These are phyloP conservation scores for Aspergillus coremiiformis DNA, from an alignment of 495 filamentous ascomycete species.

Conservation along the genomic window DNA sequence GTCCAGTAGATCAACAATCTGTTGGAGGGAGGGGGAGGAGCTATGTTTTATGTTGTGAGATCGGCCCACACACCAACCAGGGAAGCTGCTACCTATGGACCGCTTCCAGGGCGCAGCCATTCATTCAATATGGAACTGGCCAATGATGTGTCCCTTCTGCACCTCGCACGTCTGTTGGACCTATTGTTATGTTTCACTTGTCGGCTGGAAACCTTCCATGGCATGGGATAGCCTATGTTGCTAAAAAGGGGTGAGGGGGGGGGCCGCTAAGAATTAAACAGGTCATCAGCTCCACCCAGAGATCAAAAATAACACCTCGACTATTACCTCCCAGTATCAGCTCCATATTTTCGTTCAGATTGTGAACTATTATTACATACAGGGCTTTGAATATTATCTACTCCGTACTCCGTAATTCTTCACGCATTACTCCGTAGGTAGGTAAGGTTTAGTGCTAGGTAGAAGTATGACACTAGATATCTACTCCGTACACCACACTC, in stretches of 20 bases:
- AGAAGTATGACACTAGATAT: too few relatives aligned
- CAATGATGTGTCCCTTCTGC: conserved; percentile 18
- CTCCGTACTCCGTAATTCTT: too few relatives aligned
- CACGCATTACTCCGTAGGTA: too few relatives aligned
- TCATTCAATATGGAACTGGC: conserved; percentile 13
- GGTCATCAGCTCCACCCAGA: conserved; percentile 7
- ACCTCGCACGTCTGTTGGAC: conserved; percentile 17
- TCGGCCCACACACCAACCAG: conserved; percentile 21
- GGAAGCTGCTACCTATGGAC: conserved; percentile 24
- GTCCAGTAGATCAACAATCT: conserved; percentile 17
- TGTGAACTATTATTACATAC: too few relatives aligned
- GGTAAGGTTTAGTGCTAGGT: too few relatives aligned
- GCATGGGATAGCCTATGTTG: neutral
- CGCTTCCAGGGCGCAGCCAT: conserved; percentile 9
- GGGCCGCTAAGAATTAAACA: neutral
- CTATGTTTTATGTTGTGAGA: conserved; percentile 25
- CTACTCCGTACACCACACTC: too few relatives aligned
- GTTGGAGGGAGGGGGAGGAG: conserved; percentile 19
- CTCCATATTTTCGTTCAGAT: neutral
- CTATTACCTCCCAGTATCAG: neutral
- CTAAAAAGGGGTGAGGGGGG: too few relatives aligned
- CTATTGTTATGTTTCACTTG: conserved; percentile 19
- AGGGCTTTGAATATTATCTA: too few relatives aligned
- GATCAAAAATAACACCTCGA: conserved; percentile 6
- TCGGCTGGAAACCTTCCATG: neutral